A percentile compares a stretch with the other conserved stretches of the same genome.
These are phyloP conservation scores for Cudoniella acicularis DNA, from an alignment of 495 filamentous ascomycete genomes.

Conservation along the genomic window DNA sequence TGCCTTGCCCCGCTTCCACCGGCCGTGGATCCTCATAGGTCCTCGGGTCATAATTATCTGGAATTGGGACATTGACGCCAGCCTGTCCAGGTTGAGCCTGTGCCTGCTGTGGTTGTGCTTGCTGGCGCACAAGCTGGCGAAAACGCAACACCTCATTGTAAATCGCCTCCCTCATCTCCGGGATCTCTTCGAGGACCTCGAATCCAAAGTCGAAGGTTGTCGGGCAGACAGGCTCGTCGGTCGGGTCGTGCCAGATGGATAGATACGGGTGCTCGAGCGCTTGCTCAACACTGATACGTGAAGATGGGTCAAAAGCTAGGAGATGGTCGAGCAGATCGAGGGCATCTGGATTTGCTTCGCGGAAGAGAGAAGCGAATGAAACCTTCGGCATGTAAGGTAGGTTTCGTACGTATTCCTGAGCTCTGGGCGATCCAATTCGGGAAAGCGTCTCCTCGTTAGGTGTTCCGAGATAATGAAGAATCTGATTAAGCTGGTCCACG, in stretches of 20 bases:
- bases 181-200: slow-evolving; percentile 88
- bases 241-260: slow-evolving; percentile 96
- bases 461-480: slow-evolving; percentile 94
- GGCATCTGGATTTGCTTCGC: slow-evolving; percentile 92
- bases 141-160: slow-evolving; percentile 86
- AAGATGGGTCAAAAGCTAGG: slow-evolving; percentile 93
- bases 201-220: slow-evolving; percentile 97
- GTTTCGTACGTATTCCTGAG: slow-evolving; percentile 98
- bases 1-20: slow-evolving; percentile 63
- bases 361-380: slow-evolving; percentile 82
- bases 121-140: slow-evolving; percentile 70
- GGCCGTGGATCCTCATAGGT: slow-evolving; percentile 85
- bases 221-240: slow-evolving; percentile 89
- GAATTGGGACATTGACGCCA: slow-evolving; percentile 24
- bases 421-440: slow-evolving; percentile 91
- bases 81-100: slow-evolving; percentile 50
- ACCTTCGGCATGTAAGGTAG: slow-evolving; percentile 94
- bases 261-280: slow-evolving; percentile 95
- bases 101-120: too few species aligned
- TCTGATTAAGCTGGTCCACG: slow-evolving; percentile 98
- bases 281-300: slow-evolving; percentile 86
- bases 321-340: slow-evolving; percentile 92
- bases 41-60: slow-evolving; percentile 33
- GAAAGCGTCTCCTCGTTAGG: slow-evolving; percentile 92
- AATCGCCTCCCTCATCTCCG: slow-evolving; percentile 96